Percentiles rank a stretch among this genome's conserved stretches.
Evolutionary conservation across 805 yeast species (phyloP).

Genomic region (Ogataea allantospora): DNA sequence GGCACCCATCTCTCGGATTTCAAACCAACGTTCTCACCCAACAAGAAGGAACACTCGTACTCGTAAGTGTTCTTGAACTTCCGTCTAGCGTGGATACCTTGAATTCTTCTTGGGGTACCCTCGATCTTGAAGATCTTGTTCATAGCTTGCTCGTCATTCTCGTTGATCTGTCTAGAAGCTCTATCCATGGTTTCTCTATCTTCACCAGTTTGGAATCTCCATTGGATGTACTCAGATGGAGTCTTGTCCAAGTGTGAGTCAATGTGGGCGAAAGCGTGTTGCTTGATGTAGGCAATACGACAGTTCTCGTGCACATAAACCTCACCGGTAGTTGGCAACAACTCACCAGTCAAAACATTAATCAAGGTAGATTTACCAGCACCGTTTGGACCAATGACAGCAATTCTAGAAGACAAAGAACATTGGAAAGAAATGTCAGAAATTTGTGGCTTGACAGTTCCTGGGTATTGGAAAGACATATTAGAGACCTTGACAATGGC

Average conservation of each 20-base stretch:
- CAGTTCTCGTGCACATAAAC: constrained; percentile 99
- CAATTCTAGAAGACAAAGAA: constrained; percentile 99
- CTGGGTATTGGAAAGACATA: constrained; percentile 99
- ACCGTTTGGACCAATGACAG: constrained; percentile 99
- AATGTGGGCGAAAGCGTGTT: constrained; percentile 99
- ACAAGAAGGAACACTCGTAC: constrained; percentile 95
- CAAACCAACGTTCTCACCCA: constrained; percentile 99
- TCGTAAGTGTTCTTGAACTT: constrained; percentile 99
- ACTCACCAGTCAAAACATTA: constrained; percentile 99
- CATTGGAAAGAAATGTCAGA: constrained; percentile 93
- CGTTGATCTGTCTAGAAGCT: constrained; percentile 98
- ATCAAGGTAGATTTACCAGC: constrained; percentile 99
- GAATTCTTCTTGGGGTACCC: constrained; percentile 97
- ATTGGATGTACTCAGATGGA: constrained; percentile 99
- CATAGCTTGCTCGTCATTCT: constrained; percentile 96
- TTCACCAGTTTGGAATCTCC: constrained; percentile 99
- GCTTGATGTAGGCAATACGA: constrained; percentile 99
- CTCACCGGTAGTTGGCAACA: constrained; percentile 97
- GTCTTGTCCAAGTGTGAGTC: constrained; percentile 99
- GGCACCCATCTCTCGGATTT: constrained; percentile 99
- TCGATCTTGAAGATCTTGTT: constrained; percentile 99
- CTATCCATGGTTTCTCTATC: constrained; percentile 99
- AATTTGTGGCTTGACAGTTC: constrained; percentile 96
- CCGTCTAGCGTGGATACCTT: constrained; percentile 92
- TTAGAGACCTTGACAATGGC: constrained; percentile 97